These are phyloP conservation scores for Suillus subalutaceus DNA, from an alignment of 768 basidiomycete species.

Conservation along the genomic window DNA sequence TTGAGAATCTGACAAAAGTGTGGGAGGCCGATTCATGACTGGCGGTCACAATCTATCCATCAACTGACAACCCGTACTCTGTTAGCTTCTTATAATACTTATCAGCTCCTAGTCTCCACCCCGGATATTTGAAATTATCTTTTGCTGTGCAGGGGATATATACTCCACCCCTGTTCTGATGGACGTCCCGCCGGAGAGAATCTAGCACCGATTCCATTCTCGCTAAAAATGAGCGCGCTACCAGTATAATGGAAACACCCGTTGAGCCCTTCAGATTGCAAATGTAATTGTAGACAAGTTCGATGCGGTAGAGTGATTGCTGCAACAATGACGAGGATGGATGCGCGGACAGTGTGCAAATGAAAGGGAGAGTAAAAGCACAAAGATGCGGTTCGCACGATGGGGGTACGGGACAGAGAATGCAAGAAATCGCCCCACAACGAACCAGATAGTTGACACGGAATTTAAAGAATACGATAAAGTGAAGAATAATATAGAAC, in stretches of 20 bases:
- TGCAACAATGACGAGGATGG: slow-evolving; percentile 47
- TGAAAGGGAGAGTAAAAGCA: slow-evolving; percentile 29
- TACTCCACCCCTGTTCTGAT: slow-evolving; percentile 13
- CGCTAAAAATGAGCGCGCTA: slow-evolving; percentile 11
- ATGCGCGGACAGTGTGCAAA: slow-evolving; percentile 32
- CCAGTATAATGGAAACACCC: slow-evolving; percentile 22
- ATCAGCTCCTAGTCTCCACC: slow-evolving; percentile 1
- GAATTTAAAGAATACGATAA: slow-evolving; percentile 59
- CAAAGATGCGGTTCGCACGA: slow-evolving; percentile 15
- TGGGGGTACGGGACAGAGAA: slow-evolving; percentile 15
- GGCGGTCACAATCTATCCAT: slow-evolving; percentile 1
- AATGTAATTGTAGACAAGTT: slow-evolving; percentile 41
- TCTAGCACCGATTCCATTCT: slow-evolving; percentile 9
- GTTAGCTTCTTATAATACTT: neutral
- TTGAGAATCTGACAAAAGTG: slow-evolving; percentile 9
- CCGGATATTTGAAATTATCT: neutral
- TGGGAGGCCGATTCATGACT: slow-evolving; percentile 7
- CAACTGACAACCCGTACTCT: neutral
- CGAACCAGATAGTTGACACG: slow-evolving; percentile 40
- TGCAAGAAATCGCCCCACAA: slow-evolving; percentile 37
- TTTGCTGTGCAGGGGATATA: slow-evolving; percentile 19
- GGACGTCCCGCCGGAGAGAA: slow-evolving; percentile 17
- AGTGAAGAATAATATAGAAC: slow-evolving; percentile 83
- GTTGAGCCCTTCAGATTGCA: slow-evolving; percentile 35
- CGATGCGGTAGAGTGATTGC: slow-evolving; percentile 41